Conservation (phyloP, 2,329 filamentous ascomycete species). For the Aspergillus sp. region DNA sequence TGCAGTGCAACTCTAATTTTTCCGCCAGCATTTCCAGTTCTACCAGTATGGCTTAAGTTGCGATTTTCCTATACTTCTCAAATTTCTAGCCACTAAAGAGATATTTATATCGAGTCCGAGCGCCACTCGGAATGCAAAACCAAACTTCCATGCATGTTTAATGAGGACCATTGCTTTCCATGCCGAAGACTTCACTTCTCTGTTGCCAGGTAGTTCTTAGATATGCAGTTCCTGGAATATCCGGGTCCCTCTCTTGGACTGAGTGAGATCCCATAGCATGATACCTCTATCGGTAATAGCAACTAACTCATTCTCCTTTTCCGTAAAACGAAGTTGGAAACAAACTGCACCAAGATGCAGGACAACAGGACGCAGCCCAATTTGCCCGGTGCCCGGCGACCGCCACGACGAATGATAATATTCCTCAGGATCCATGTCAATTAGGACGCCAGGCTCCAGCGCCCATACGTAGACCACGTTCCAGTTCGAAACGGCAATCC, state of each 20-base stretch:
- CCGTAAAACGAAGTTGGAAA: constrained; percentile 36
- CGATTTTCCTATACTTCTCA: not conserved
- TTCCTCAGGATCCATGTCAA: constrained; percentile 28
- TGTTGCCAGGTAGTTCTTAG: not conserved
- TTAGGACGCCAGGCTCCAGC: constrained; percentile 37
- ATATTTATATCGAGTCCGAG: not conserved
- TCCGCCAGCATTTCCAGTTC: not conserved
- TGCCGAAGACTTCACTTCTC: not conserved
- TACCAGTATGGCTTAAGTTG: not conserved
- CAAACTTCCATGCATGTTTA: not conserved
- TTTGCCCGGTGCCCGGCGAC: constrained; percentile 18
- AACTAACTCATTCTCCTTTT: constrained; percentile 39
- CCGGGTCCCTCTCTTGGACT: constrained; percentile 27
- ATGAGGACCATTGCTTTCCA: no score
- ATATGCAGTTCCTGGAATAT: constrained; percentile 1
- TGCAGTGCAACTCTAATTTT: not conserved
- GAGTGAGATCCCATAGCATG: constrained; percentile 38
- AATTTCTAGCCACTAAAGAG: not conserved
- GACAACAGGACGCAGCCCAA: constrained; percentile 34
- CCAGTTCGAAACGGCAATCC: constrained; percentile 45
- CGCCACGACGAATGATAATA: constrained; percentile 35
- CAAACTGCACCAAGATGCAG: constrained; percentile 39
- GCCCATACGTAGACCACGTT: constrained; percentile 43
- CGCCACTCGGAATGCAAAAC: not conserved
- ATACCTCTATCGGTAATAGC: constrained; percentile 45